Evolutionary conservation across 2,329 filamentous ascomycete genomes (phyloP).

Genomic region (Aspergillus cejpii): DNA sequence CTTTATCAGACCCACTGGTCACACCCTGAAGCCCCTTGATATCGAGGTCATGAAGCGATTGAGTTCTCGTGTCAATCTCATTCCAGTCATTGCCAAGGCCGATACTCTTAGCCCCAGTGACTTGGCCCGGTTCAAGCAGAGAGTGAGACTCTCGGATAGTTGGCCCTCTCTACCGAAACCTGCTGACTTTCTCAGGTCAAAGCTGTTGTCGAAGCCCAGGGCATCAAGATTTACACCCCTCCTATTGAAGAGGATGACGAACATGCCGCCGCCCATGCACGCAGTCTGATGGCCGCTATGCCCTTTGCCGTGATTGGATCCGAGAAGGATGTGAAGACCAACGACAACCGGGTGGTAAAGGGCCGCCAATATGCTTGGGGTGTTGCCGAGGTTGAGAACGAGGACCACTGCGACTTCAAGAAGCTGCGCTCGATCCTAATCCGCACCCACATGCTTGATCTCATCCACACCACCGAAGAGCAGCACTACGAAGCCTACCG

Average conservation of each 20-base stretch:
- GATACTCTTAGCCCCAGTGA: slow-evolving; percentile 93
- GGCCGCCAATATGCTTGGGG: slow-evolving; percentile 99
- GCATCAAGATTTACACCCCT: slow-evolving; percentile 99
- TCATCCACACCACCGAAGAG: slow-evolving; percentile 99
- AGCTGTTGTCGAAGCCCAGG: slow-evolving; percentile 92
- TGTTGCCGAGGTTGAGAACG: slow-evolving; percentile 98
- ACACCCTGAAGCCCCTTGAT: slow-evolving; percentile 96
- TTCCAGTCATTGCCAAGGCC: slow-evolving; percentile 96
- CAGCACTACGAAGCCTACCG: slow-evolving; percentile 99
- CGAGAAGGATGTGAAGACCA: slow-evolving; percentile 97
- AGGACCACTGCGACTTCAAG: slow-evolving; percentile 99
- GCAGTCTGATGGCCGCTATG: slow-evolving; percentile 92
- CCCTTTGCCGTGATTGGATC: slow-evolving; percentile 98
- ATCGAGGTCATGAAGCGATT: slow-evolving; percentile 99
- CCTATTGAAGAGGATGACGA: slow-evolving; percentile 98
- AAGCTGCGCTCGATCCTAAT: slow-evolving; percentile 98
- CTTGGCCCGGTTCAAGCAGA: slow-evolving; percentile 87
- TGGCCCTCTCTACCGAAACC: background rate
- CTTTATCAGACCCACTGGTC: slow-evolving; percentile 97
- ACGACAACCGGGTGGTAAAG: slow-evolving; percentile 94
- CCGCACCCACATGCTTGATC: slow-evolving; percentile 98
- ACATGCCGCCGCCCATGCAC: slow-evolving; percentile 87
- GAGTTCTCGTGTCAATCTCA: slow-evolving; percentile 95
- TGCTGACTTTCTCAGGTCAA: slow-evolving; percentile 59
- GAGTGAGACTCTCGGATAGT: slow-evolving; percentile 52